Base-by-base conservation (phyloP, 106 monocot genomes). In the Allium fistulosum region DNA sequence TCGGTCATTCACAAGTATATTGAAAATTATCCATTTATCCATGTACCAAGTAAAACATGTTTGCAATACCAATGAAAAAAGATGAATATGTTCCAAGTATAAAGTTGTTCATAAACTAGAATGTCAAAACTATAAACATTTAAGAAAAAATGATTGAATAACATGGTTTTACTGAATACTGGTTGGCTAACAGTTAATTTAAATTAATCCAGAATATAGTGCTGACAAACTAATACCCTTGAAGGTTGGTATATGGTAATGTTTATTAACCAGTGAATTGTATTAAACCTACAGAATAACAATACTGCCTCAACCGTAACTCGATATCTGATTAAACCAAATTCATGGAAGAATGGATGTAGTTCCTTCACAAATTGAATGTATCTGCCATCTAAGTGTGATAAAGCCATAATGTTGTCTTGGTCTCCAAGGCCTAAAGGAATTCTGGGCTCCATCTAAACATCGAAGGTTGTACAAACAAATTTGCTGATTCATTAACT, bases 351-450 rank as follows among this genome's bases (percentile, higher is more conserved):
- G 63, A 83, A 79, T 1, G 81, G 81, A 6, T 69, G 66, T 67
- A 95, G 75, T 49, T 79, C 81, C 72, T 78, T 84, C 48, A 80
- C 74, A 51, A 81, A 85, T 51, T 76, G 77, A 18, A 26, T 63
- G 48, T 96, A 91, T 8, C 95, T 84, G 7, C 95, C 95, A 62
- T 96, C 95, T 67, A 96, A 71, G 52, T 88, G 91, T 13, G 91
- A 96, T 59, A 96, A 51, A 66, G 76, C 76, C 65, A 81, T 91
- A 75, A 80, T 70, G 73, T 81, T 86, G 55, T 72, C 75, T 60
- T 27, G n/a, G 46, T 61, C 72, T n/a, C 13, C 26, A 68, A 73
- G 58, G 51, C 77, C 71, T 45, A 74, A 58, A 15, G 37, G 46
- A 22, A 46, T 17, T 4, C 1, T 48, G 53, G 18, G 47, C 46